Evolutionary conservation across 306 rosid species (phyloP).

Genomic region (Purshia tridentata): DNA sequence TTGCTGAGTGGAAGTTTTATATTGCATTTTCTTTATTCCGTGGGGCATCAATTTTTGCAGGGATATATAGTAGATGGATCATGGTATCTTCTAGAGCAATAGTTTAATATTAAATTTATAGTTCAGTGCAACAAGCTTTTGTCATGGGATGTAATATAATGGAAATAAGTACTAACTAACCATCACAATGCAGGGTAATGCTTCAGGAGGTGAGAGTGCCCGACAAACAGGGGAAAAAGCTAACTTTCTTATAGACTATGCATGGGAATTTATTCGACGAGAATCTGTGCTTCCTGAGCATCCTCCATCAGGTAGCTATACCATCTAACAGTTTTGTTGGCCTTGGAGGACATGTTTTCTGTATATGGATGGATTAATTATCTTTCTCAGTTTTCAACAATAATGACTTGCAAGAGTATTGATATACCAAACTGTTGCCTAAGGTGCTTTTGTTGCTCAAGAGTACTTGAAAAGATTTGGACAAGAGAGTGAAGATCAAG

Average conservation of each 20-base stretch:
- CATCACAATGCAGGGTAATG: conserved; percentile 76
- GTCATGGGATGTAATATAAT: background rate
- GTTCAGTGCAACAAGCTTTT: conserved; percentile 14
- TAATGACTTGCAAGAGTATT: conserved; percentile 26
- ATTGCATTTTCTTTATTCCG: conserved; percentile 80
- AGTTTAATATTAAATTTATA: background rate
- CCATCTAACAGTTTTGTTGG: conserved; percentile 22
- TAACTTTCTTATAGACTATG: conserved; percentile 57
- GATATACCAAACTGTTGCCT: conserved; percentile 18
- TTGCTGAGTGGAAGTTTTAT: conserved; percentile 87
- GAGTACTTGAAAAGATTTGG: conserved; percentile 35
- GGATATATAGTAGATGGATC: conserved; percentile 81
- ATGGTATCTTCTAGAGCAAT: conserved; percentile 49
- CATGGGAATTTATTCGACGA: conserved; percentile 61
- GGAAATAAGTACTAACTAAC: conserved; percentile 23
- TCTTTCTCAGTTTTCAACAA: conserved; percentile 9
- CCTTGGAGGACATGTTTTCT: conserved; percentile 24
- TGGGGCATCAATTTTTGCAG: conserved; percentile 82
- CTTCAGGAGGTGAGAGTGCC: conserved; percentile 92
- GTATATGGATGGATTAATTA: conserved; percentile 13
- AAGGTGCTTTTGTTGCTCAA: conserved; percentile 32
- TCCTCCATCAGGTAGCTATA: conserved; percentile 74
- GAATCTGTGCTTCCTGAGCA: conserved; percentile 69
- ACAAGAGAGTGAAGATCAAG: conserved; percentile 42
- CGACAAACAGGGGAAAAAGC: conserved; percentile 51